Evolutionary conservation across 1,284 basidiomycete species (phyloP).

Genomic region (Melampsora occidentalis): DNA sequence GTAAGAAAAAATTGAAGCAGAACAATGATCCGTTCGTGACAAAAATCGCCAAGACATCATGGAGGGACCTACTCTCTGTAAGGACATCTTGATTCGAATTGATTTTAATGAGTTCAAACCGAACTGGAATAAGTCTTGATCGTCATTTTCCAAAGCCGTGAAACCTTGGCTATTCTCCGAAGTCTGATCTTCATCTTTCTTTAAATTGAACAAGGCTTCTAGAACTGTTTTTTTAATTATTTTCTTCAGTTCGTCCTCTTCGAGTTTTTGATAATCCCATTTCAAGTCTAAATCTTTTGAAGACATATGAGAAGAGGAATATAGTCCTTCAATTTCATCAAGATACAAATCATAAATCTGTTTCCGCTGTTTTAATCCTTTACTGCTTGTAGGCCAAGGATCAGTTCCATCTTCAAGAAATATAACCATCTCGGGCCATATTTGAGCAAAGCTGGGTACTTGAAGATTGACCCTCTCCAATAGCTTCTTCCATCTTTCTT

Average conservation of each 20-base stretch:
- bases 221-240: constrained; percentile 48
- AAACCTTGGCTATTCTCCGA: neutral
- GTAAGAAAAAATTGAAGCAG: neutral
- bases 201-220: constrained; percentile 47
- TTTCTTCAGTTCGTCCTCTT: constrained; percentile 46
- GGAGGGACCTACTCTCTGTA: constrained; percentile 58
- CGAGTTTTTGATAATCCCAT: neutral
- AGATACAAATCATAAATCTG: neutral
- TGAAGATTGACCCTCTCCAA: neutral
- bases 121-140: constrained; percentile 54
- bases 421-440: neutral
- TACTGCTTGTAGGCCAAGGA: constrained; percentile 1
- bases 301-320: neutral
- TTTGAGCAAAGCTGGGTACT: constrained; percentile 15
- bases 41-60: constrained; percentile 50
- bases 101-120: constrained; percentile 64
- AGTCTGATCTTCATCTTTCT: constrained; percentile 44
- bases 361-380: neutral
- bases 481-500: neutral
- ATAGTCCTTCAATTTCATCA: neutral
- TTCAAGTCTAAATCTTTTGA: neutral
- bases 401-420: neutral
- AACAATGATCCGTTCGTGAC: constrained; percentile 15
- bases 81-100: constrained; percentile 60
- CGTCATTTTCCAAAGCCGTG: constrained; percentile 47